Percentiles rank a stretch among this genome's conserved stretches.
Evolutionary conservation across 169 alveolate species (phyloP).

Genomic region (Theileria annulata): DNA sequence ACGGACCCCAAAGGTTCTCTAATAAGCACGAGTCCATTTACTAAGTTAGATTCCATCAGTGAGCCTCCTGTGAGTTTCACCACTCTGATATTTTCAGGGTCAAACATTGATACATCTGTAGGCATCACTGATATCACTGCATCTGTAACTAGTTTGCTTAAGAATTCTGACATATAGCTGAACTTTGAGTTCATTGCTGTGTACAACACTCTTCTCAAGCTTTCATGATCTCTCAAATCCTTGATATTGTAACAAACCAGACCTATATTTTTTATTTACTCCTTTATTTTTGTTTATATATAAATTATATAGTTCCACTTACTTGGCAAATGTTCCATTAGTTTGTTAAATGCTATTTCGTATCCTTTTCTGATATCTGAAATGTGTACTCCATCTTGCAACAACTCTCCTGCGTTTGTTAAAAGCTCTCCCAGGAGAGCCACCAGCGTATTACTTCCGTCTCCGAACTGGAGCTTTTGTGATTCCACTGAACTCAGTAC

Average conservation of each 20-base stretch:
- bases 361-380: constrained; percentile 95
- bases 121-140: constrained; percentile 92
- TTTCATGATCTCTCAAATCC: neutral
- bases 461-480: constrained; percentile 97
- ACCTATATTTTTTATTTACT: constrained; percentile 28
- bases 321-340: constrained; percentile 82
- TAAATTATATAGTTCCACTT: constrained; percentile 11
- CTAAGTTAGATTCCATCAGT: constrained; percentile 85
- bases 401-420: constrained; percentile 87
- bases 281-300: constrained; percentile 39
- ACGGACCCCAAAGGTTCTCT: constrained; percentile 91
- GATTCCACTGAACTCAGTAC: constrained; percentile 96
- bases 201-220: neutral
- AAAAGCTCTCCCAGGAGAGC: constrained; percentile 96
- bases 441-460: constrained; percentile 96
- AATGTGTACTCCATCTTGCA: constrained; percentile 93
- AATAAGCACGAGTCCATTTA: constrained; percentile 90
- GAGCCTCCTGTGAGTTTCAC: constrained; percentile 96
- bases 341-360: constrained; percentile 91
- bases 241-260: constrained; percentile 2
- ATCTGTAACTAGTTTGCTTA: constrained; percentile 80
- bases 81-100: constrained; percentile 96
- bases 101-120: constrained; percentile 86
- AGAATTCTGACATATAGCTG: constrained; percentile 48
- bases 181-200: constrained; percentile 46